Evolutionary conservation across 305 asterid genomes (phyloP).

Genomic region (Ajuga reptans): DNA sequence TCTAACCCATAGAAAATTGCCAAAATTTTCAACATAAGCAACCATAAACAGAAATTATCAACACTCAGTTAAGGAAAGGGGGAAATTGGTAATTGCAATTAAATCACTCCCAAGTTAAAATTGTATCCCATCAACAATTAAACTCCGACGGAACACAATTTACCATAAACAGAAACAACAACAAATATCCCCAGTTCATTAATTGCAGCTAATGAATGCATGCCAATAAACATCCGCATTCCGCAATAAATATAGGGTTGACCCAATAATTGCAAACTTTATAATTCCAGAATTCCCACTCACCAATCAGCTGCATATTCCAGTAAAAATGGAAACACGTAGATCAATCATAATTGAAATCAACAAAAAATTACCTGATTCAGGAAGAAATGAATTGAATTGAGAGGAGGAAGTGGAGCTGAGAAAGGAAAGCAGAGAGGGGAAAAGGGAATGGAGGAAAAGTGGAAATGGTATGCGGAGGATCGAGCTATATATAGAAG

Average conservation of each 20-base stretch:
- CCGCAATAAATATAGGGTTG: conserved; percentile 38
- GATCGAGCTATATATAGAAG: conserved; percentile 19
- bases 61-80: conserved; percentile 15
- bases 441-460: conserved; percentile 17
- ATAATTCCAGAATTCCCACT: conserved; percentile 13
- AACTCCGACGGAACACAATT: conserved; percentile 14
- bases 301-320: conserved; percentile 11
- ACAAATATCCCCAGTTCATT: conserved; percentile 23
- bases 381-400: conserved; percentile 18
- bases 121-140: conserved; percentile 13
- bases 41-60: neutral
- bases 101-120: conserved; percentile 1
- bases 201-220: conserved; percentile 34
- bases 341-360: neutral
- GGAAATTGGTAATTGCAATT: conserved; percentile 9
- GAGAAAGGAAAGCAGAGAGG: conserved; percentile 20
- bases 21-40: neutral
- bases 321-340: conserved; percentile 12
- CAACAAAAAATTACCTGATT: conserved; percentile 21
- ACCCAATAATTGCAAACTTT: conserved; percentile 25
- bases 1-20: conserved; percentile 2
- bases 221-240: conserved; percentile 19
- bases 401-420: conserved; percentile 23
- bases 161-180: conserved; percentile 25
- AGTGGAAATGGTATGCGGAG: conserved; percentile 4